Base-by-base conservation (phyloP, 1,284 basidiomycete species). In the Lentinus polychrous region DNA sequence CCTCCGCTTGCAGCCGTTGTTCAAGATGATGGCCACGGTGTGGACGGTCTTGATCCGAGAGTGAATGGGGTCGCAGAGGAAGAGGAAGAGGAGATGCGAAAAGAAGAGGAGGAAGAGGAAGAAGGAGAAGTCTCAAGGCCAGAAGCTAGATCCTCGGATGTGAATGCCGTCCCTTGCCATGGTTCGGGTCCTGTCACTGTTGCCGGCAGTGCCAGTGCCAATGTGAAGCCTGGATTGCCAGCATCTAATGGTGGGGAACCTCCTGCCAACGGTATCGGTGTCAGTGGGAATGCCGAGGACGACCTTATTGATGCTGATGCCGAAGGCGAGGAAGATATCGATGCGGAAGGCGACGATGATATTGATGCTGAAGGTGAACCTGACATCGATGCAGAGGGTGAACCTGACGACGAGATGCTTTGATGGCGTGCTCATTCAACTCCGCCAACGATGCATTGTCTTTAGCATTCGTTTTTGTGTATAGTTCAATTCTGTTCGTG, bases 331-430 rank as follows among this genome's bases (percentile, higher is more conserved):
- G 44, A 27, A 11, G 51, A 49, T 15, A 37, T 74, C 50, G 70
- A 64, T 8, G 66, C 62, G 31, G 17, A 51, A 47, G 33, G 65
- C 5, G 45, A 46, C 2, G 6, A 51, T 3, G 56, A 49, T n/a
- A 64, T 60, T 14, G 63, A 63, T 48, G 59, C 60, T 40, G 48
- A 66, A 65, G 53, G 53, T 52, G 44, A 60, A 52, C 44, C 69
- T 58, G 49, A 66, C 61, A 50, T 60, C 59, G 51, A 66, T 61
- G 52, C 57, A 55, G 50, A 68, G 63, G 57, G 63, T 55, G 48
- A 68, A 61, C 54, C 50, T 20, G 62, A 63, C 41, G 43, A 65
- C 41, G 67, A 58, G 44, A 72, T 77, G 14, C 10, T 52, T 36
- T 48, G 49, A n/a, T 14, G 12, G 46, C 46, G 33, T 12, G 14